Evolutionary conservation across 169 alveolate species (phyloP), one percentile per base, ranked within the genome.

Genomic region (Eimeria maxima): DNA sequence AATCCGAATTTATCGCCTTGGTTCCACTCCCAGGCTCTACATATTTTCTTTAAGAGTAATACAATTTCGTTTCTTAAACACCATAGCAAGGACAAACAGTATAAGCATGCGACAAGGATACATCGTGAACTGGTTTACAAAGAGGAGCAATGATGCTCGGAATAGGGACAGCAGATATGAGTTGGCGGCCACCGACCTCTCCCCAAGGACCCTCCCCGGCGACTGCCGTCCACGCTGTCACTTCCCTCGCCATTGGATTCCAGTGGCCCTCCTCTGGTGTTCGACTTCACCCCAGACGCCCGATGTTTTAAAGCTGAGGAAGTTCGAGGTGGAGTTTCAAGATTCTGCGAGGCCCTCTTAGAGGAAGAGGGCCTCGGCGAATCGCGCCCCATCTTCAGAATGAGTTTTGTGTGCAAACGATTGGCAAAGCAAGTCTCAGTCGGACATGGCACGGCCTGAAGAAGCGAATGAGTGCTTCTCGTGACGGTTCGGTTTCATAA

Each of bases 111-210:
- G 69, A 14, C 10, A 7, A 67, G 42, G 76, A 8, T 20, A 20
- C n/a, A 38, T 38, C n/a, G 27, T 60, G 8, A 24, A 65, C 22
- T 65, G 33, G 42, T 14, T 8, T 13, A 65, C 18, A 13, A 7
- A 20, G 42, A 4, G 42, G 3, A 65, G 18, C 14, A 67, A 16
- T 13, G 10, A 14, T 2, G 38, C 8, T 20, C 5, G 42, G 1
- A n/a, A n/a, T 67, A 27, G 20, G 76, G 27, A 27, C 76, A n/a
- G 18, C 73, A 11, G 73, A 22, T 67, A 7, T 14, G 69, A 22
- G 76, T 24, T 67, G 76, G 71, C 29, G 42, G 53, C 4, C 13
- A 33, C 84, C n/a, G 44, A 74, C 84, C 84, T 74, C 84, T 74
- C 11, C 6, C 33, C 20, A 44, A 74, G 14, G 84, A 44, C 20